phyloP scores from a whole-genome alignment of 2,329 filamentous ascomycete species.

The Mariannaea sp. region DNA sequence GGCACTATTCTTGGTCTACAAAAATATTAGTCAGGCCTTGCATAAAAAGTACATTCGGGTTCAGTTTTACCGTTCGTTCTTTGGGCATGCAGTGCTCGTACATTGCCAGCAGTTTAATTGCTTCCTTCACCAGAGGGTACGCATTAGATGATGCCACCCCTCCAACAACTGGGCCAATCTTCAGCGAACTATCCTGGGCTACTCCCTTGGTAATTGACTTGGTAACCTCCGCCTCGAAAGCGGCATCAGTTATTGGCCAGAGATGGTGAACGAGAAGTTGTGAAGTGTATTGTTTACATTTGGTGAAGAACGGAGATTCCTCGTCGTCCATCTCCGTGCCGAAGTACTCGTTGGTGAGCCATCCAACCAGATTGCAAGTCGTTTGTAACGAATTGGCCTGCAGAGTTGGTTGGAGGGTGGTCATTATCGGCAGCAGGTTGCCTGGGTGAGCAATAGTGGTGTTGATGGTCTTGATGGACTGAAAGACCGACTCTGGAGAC shows the following conservation, averaged over 20 bases:
- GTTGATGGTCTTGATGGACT: constrained; percentile 54
- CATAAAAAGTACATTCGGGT: too few species aligned
- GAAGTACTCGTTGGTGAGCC: constrained; percentile 63
- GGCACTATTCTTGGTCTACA: constrained; percentile 52
- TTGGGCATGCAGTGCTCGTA: constrained; percentile 70
- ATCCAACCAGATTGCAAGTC: constrained; percentile 60
- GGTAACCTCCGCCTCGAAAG: constrained; percentile 60
- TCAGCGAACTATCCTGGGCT: constrained; percentile 53
- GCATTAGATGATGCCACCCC: constrained; percentile 61
- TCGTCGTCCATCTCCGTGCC: constrained; percentile 62
- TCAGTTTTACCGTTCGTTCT: constrained; percentile 60
- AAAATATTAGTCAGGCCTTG: constrained; percentile 22
- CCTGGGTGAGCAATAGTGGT: constrained; percentile 58
- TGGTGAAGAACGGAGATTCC: constrained; percentile 56
- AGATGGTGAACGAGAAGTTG: constrained; percentile 61
- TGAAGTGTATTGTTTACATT: constrained; percentile 61
- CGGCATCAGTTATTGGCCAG: constrained; percentile 60
- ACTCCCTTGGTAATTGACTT: constrained; percentile 58
- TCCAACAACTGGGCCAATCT: constrained; percentile 54
- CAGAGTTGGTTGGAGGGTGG: constrained; percentile 54
- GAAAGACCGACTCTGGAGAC: constrained; percentile 56
- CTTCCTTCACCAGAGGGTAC: constrained; percentile 61
- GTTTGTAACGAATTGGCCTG: constrained; percentile 54
- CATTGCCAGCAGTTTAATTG: constrained; percentile 62
- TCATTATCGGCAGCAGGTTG: constrained; percentile 58